phyloP scores from a whole-genome alignment of 495 filamentous ascomycete genomes.

The Annulohypoxylon moriforme region DNA sequence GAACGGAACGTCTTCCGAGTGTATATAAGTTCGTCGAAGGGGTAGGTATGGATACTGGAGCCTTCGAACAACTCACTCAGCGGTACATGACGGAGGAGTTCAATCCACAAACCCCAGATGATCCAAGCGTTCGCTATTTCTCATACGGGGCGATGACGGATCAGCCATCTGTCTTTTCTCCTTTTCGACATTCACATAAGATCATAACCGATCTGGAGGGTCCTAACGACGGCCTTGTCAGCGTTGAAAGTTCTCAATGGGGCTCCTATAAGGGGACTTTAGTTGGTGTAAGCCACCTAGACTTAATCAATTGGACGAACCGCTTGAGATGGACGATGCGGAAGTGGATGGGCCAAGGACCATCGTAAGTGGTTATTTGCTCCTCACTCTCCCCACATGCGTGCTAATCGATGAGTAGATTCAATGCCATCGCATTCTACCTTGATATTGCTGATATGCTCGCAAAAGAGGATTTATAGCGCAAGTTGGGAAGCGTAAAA shows the following conservation, averaged over 20 bases:
- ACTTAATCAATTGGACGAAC: constrained; percentile 97
- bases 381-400: background rate
- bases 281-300: constrained; percentile 87
- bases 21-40: constrained; percentile 75
- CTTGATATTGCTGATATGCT: constrained; percentile 90
- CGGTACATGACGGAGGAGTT: constrained; percentile 85
- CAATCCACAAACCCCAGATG: constrained; percentile 82
- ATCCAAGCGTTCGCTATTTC: constrained; percentile 83
- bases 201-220: constrained; percentile 80
- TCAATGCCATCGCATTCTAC: constrained; percentile 97
- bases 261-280: constrained; percentile 94
- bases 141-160: constrained; percentile 86
- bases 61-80: constrained; percentile 85
- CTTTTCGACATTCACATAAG: constrained; percentile 77
- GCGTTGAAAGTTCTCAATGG: constrained; percentile 86
- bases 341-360: constrained; percentile 73
- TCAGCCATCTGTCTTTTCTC: constrained; percentile 70
- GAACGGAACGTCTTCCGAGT: constrained; percentile 67
- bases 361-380: constrained; percentile 65
- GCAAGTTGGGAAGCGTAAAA: too few relatives aligned
- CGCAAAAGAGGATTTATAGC: constrained; percentile 73
- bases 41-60: constrained; percentile 79
- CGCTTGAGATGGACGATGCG: constrained; percentile 76
- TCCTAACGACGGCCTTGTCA: constrained; percentile 92
- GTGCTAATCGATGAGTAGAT: constrained; percentile 62